These are phyloP conservation scores for Tetrahymena malaccensis DNA, from an alignment of 73 alveolate species.

Conservation along the genomic window DNA sequence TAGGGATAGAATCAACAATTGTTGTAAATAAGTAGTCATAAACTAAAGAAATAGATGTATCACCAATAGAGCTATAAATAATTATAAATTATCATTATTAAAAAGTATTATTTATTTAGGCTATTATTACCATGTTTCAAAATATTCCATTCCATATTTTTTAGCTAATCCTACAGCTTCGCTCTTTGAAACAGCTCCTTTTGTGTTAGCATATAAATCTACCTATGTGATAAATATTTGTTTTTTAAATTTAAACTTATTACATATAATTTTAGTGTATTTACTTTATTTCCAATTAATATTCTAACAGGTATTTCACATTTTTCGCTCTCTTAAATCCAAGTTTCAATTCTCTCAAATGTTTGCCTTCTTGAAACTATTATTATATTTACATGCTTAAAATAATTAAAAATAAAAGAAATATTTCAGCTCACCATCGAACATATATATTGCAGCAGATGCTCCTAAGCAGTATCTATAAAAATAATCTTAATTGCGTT, in stretches of 20 bases:
- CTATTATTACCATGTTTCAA: constrained; percentile 59
- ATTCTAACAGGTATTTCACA: constrained; percentile 90
- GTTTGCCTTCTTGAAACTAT: constrained; percentile 80
- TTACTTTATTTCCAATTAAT: constrained; percentile 80
- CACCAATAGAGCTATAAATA: constrained; percentile 73
- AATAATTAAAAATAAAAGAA: not conserved
- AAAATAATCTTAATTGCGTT: constrained; percentile 85
- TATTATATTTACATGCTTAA: not conserved
- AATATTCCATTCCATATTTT: constrained; percentile 92
- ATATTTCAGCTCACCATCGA: constrained; percentile 53
- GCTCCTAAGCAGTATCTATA: constrained; percentile 93
- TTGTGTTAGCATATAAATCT: constrained; percentile 84
- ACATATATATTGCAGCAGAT: constrained; percentile 89
- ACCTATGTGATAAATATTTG: not conserved
- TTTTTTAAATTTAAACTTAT: not conserved
- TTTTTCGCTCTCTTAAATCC: constrained; percentile 87
- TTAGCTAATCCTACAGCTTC: constrained; percentile 94
- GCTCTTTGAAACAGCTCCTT: constrained; percentile 88
- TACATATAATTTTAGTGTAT: not conserved
- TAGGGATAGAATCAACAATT: constrained; percentile 79
- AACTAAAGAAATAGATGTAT: constrained; percentile 75
- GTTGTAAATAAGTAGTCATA: constrained; percentile 88
- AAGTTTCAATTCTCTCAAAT: constrained; percentile 91
- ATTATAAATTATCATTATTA: not conserved
- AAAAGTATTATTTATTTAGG: not conserved